Evolutionary conservation across 805 yeast genomes (phyloP).

Genomic region (Lipomyces sp.): DNA sequence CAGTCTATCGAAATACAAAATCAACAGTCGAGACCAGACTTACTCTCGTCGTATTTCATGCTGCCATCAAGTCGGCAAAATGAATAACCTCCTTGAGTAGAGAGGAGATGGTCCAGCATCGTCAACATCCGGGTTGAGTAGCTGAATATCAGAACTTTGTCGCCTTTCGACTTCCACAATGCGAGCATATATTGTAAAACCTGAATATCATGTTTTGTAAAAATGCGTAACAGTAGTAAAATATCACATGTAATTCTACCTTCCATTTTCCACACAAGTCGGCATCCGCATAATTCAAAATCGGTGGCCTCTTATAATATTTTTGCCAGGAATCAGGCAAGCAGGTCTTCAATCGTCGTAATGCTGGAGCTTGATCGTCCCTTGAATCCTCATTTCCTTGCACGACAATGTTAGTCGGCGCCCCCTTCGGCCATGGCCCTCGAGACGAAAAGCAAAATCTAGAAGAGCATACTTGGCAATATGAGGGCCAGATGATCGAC

Average conservation of each 20-base stretch:
- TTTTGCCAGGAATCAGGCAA: constrained; percentile 13
- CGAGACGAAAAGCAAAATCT: too few relatives aligned
- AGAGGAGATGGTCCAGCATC: constrained; percentile 16
- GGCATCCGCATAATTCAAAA: constrained; percentile 22
- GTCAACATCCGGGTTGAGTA: constrained; percentile 18
- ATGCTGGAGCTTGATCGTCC: not conserved
- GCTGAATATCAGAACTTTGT: constrained; percentile 22
- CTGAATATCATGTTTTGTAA: not conserved
- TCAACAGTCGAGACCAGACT: not conserved
- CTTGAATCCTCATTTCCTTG: constrained; percentile 11
- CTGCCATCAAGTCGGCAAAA: constrained; percentile 20
- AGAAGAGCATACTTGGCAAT: constrained; percentile 13
- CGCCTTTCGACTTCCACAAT: constrained; percentile 13
- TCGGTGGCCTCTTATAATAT: constrained; percentile 7
- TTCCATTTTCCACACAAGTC: constrained; percentile 26
- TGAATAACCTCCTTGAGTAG: constrained; percentile 7
- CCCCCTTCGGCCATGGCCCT: too few relatives aligned
- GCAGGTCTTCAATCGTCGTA: constrained; percentile 7
- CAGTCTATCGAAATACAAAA: not conserved
- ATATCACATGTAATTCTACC: not conserved
- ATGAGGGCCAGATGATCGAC: constrained; percentile 23
- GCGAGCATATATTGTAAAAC: constrained; percentile 8
- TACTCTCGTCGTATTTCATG: constrained; percentile 12
- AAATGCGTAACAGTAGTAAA: not conserved
- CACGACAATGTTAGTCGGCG: not conserved